phyloP scores from a whole-genome alignment of 169 alveolate genomes.

The Plasmodium gallinaceum region DNA sequence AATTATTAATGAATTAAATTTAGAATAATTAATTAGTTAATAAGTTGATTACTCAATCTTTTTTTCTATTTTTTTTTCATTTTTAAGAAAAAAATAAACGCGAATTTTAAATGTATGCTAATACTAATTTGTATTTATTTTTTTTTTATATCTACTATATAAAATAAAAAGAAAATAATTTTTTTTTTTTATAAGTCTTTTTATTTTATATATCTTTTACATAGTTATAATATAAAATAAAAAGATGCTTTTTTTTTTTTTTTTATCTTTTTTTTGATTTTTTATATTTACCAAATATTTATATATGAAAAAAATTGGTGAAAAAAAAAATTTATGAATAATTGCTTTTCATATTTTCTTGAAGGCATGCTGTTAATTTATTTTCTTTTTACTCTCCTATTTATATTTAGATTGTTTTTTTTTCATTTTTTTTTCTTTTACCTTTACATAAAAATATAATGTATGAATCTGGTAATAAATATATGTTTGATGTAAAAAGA shows the following conservation, averaged over 20 bases:
- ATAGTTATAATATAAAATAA: constrained; percentile 59
- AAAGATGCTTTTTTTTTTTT: constrained; percentile 8
- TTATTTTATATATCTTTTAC: constrained; percentile 51
- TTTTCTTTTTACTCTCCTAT: no score
- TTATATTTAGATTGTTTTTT: background rate
- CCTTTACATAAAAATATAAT: constrained; percentile 12
- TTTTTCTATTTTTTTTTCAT: constrained; percentile 2
- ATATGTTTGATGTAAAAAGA: constrained; percentile 41
- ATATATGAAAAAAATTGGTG: background rate
- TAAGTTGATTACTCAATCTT: background rate
- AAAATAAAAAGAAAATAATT: no score
- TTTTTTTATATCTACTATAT: background rate
- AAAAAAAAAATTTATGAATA: constrained; percentile 2
- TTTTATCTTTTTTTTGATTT: background rate
- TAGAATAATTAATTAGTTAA: constrained; percentile 37
- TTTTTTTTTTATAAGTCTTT: constrained; percentile 18
- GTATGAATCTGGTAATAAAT: constrained; percentile 59
- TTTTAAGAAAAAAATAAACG: background rate
- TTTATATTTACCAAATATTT: constrained; percentile 62
- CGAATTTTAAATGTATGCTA: background rate
- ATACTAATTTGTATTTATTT: background rate
- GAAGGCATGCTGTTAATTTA: no score
- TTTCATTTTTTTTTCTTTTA: background rate
- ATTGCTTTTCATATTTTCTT: no score
- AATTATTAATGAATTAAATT: constrained; percentile 32